Conservation (phyloP, 306 rosid genomes). For the Trifolium repens region DNA sequence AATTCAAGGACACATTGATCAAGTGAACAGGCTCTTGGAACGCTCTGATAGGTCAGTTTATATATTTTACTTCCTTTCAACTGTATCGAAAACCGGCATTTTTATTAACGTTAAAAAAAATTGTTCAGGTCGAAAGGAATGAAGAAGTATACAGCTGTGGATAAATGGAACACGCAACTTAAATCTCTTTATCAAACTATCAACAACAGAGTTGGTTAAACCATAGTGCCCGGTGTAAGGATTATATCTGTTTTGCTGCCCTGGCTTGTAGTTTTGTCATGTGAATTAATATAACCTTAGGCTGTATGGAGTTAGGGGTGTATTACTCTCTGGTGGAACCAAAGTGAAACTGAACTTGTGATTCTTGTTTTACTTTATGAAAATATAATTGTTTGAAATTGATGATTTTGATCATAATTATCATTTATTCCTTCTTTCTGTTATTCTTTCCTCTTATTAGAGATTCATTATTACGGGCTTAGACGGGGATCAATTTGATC, state of each 20-base stretch:
- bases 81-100: not conserved
- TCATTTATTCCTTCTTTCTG: not conserved
- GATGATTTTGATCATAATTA: not conserved
- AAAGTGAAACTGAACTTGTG: conserved; percentile 35
- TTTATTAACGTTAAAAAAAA: conserved; percentile 35
- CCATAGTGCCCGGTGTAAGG: conserved; percentile 15
- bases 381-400: conserved; percentile 30
- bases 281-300: conserved; percentile 43
- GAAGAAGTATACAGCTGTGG: conserved; percentile 90
- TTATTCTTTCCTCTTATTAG: not conserved
- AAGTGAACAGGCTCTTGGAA: conserved; percentile 92
- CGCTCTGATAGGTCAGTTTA: conserved; percentile 74
- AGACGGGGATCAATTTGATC: not conserved
- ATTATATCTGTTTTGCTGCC: conserved; percentile 31
- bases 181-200: conserved; percentile 78
- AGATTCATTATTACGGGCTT: not conserved
- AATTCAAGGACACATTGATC: conserved; percentile 96
- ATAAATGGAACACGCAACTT: conserved; percentile 95
- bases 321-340: conserved; percentile 41
- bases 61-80: conserved; percentile 1
- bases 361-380: conserved; percentile 38
- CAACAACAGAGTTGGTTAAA: conserved; percentile 76
- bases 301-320: conserved; percentile 34
- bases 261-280: conserved; percentile 50
- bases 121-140: conserved; percentile 85